Percentiles rank a stretch among this genome's conserved stretches.
These are phyloP conservation scores for Paraphoma sp. DNA, from an alignment of 2,329 filamentous ascomycete species.

Conservation along the genomic window DNA sequence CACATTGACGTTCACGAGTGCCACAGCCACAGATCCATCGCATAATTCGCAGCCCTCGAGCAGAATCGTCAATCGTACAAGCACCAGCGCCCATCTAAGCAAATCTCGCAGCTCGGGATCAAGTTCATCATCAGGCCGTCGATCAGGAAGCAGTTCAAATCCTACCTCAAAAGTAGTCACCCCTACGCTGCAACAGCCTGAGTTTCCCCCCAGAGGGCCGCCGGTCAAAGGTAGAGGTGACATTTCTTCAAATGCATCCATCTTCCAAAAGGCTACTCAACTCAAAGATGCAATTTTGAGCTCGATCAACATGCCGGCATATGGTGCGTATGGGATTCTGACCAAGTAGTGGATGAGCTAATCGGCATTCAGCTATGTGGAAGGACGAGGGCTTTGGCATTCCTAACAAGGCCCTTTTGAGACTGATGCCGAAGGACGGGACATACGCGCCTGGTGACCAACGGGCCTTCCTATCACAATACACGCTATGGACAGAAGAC, in stretches of 20 bases:
- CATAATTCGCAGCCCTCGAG: constrained; percentile 34
- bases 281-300: constrained; percentile 81
- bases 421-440: constrained; percentile 48
- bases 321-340: constrained; percentile 40
- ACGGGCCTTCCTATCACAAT: constrained; percentile 64
- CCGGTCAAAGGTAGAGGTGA: constrained; percentile 59
- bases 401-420: constrained; percentile 69
- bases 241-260: constrained; percentile 65
- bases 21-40: constrained; percentile 34
- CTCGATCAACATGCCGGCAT: constrained; percentile 74
- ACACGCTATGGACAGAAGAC: constrained; percentile 69
- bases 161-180: constrained; percentile 53
- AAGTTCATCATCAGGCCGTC: constrained; percentile 48
- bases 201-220: constrained; percentile 72
- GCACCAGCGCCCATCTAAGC: constrained; percentile 38
- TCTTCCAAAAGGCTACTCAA: constrained; percentile 74
- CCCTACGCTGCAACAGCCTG: constrained; percentile 63
- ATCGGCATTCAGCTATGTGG: constrained; percentile 66
- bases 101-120: constrained; percentile 46
- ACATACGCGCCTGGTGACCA: constrained; percentile 46
- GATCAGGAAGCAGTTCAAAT: constrained; percentile 40
- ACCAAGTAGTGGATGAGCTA: too few species aligned
- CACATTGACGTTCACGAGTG: constrained; percentile 76
- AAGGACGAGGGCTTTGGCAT: constrained; percentile 77
- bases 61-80: constrained; percentile 52